Evolutionary conservation across 495 filamentous ascomycete genomes (phyloP), one percentile per base, ranked within the genome.

Genomic region (Baudoinia panamericana): DNA sequence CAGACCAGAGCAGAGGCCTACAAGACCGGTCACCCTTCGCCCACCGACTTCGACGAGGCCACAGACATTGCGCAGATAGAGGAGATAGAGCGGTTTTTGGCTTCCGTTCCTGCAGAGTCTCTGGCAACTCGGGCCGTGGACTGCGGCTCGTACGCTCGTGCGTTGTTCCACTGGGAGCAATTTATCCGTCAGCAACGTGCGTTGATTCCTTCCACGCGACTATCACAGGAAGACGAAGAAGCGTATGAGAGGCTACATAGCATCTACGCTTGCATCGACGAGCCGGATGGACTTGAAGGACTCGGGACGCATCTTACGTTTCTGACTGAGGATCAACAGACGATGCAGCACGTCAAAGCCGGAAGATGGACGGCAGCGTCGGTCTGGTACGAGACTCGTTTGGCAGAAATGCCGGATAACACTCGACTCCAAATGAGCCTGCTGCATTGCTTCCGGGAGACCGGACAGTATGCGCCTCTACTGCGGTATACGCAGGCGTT

Each of bases 331-430:
- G 82, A 94, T 31, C 87, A 95, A 53, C 87, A 99, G 51, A 75
- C 93, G 24, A 65, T 94, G 36, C 85, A 87, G 48, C 86, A 96
- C 56, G 73, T 78, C 25, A 95, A 92, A 55, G 82, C 84, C 25
- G 88, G 86, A n/a, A 71, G 87, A 55, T 99, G 87, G 90, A 82
- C 83, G n/a, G 84, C 90, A 35, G 92, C 84, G 30, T 88, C 95
- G 63, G 90, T 81, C 50, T 99, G 90, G 90, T 96, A 96, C 59
- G 86, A 96, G 56, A 69, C 92, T 25, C 75, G 80, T 44, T 70
- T 93, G 26, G 78, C 76, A 5, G 76, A 87, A 46, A 72, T 78
- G 30, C 85, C 92, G 1, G 65, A 76, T 30, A 76, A 94, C 57
- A 47, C 69, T 17, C 77, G 90, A 30, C 67, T 78, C 12, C 86